Evolutionary conservation across 1,284 basidiomycete genomes (phyloP).

Genomic region (Meira miltonrushii): DNA sequence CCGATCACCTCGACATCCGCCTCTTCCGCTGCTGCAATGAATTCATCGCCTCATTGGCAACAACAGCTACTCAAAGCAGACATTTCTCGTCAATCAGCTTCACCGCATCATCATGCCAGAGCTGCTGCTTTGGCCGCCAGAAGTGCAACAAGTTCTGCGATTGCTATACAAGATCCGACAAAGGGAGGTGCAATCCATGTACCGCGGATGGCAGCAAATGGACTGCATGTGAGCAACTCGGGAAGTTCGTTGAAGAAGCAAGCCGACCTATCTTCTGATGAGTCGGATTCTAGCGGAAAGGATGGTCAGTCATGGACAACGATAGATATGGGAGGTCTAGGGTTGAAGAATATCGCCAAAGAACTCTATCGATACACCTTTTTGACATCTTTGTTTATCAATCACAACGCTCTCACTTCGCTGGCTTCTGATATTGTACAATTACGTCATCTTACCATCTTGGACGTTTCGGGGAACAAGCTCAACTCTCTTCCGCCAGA

Average conservation of each 20-base stretch:
- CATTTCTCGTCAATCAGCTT: constrained; percentile 57
- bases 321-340: constrained; percentile 92
- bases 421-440: constrained; percentile 79
- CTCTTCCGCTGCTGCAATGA: constrained; percentile 22
- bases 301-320: constrained; percentile 65
- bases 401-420: constrained; percentile 80
- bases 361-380: constrained; percentile 84
- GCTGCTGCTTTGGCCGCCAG: constrained; percentile 59
- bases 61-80: constrained; percentile 47
- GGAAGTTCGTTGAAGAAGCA: constrained; percentile 8
- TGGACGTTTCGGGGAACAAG: constrained; percentile 88
- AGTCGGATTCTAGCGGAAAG: constrained; percentile 18
- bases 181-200: constrained; percentile 42
- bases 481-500: constrained; percentile 75
- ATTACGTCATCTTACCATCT: constrained; percentile 77
- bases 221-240: constrained; percentile 23
- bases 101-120: constrained; percentile 60
- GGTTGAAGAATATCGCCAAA: constrained; percentile 80
- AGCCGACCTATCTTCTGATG: constrained; percentile 20
- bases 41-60: constrained; percentile 44
- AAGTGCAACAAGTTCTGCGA: constrained; percentile 55
- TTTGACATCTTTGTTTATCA: constrained; percentile 91
- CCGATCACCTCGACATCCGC: constrained; percentile 19
- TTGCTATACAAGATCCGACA: constrained; percentile 56
- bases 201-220: constrained; percentile 52